phyloP scores from a whole-genome alignment of 2,329 filamentous ascomycete species.

The Colletotrichum sp. region DNA sequence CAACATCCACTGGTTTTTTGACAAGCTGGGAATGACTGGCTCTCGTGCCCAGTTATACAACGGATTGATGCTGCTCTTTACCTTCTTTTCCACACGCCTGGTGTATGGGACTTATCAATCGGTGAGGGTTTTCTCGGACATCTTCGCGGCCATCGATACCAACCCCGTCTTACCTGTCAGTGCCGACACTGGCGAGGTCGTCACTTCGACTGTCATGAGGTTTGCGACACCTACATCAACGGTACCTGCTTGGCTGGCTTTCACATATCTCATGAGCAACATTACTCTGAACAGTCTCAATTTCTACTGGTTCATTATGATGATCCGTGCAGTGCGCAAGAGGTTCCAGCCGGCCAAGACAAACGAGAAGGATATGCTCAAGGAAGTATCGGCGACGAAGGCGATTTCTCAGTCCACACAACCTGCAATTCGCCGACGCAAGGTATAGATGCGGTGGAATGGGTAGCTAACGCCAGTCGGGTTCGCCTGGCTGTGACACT shows the following conservation, averaged over 20 bases:
- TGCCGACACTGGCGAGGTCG: constrained; percentile 25
- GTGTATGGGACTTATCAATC: constrained; percentile 80
- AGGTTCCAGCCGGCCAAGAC: constrained; percentile 56
- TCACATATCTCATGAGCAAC: constrained; percentile 73
- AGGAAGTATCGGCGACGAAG: constrained; percentile 32
- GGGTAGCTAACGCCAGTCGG: neutral
- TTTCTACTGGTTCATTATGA: constrained; percentile 86
- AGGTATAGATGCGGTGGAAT: constrained; percentile 22
- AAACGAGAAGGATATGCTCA: neutral
- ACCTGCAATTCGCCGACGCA: constrained; percentile 31
- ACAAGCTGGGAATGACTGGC: constrained; percentile 83
- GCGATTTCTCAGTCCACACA: constrained; percentile 30
- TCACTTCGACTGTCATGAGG: constrained; percentile 46
- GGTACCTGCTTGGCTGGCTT: constrained; percentile 74
- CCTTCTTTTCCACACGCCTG: constrained; percentile 79
- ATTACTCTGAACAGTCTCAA: constrained; percentile 77
- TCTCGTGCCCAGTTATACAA: constrained; percentile 77
- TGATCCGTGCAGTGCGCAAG: constrained; percentile 81
- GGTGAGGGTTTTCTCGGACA: constrained; percentile 71
- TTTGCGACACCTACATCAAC: constrained; percentile 53
- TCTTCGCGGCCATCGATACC: constrained; percentile 62
- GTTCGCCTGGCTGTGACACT: neutral
- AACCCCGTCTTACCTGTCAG: constrained; percentile 23
- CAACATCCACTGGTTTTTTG: constrained; percentile 92
- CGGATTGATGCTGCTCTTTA: constrained; percentile 72